Conservation (phyloP, 2,329 filamentous ascomycete genomes). For the Boeremia exigua region DNA sequence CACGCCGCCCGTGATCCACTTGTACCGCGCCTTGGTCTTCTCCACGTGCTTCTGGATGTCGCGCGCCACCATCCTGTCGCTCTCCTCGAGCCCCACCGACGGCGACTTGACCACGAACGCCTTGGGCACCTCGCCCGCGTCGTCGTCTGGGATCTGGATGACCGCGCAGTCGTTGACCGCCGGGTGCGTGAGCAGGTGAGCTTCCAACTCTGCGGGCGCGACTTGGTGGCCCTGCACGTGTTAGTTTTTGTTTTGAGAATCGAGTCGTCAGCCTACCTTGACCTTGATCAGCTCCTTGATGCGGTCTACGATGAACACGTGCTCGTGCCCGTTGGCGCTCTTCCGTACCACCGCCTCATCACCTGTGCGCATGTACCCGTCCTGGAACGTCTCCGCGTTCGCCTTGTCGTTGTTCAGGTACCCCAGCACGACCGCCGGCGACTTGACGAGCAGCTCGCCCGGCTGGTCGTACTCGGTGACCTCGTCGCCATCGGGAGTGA, state of each 20-base stretch:
- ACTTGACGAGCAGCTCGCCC: constrained; percentile 81
- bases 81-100: constrained; percentile 59
- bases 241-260: neutral
- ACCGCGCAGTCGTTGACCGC: constrained; percentile 80
- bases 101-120: constrained; percentile 67
- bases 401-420: constrained; percentile 88
- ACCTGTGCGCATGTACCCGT: constrained; percentile 81
- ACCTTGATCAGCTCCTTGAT: constrained; percentile 81
- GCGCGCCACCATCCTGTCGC: constrained; percentile 54
- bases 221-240: constrained; percentile 75
- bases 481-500: constrained; percentile 72
- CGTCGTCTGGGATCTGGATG: constrained; percentile 72
- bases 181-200: constrained; percentile 76
- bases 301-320: constrained; percentile 84
- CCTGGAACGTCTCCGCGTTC: constrained; percentile 78
- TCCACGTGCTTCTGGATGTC: constrained; percentile 65
- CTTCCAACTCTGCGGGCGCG: constrained; percentile 82
- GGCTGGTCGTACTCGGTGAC: constrained; percentile 73
- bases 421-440: constrained; percentile 72
- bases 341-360: constrained; percentile 67
- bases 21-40: constrained; percentile 66
- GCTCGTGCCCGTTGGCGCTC: constrained; percentile 70
- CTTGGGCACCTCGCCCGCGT: constrained; percentile 67
- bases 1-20: constrained; percentile 67
- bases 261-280: constrained; percentile 58